phyloP scores from a whole-genome alignment of 2,329 filamentous ascomycete species.

The Epichloe baconii region DNA sequence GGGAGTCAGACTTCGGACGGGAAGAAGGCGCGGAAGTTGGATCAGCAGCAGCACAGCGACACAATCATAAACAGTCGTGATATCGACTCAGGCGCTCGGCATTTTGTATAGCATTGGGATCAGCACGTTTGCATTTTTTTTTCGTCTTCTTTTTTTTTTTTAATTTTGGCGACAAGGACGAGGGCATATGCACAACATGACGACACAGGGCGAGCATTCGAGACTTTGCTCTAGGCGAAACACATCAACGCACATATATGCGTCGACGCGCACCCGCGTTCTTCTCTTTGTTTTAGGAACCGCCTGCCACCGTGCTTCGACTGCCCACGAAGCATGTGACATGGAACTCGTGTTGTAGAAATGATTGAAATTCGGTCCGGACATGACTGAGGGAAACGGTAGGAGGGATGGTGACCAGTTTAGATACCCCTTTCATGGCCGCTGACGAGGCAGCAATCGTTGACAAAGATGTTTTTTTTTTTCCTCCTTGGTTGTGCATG shows the following conservation, averaged over 20 bases:
- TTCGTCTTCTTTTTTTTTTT: background rate
- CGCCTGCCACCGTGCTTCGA: too few relatives aligned
- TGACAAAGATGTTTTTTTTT: background rate
- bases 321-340: too few relatives aligned
- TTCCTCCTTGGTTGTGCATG: background rate
- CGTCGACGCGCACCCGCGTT: too few relatives aligned
- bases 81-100: constrained; percentile 10
- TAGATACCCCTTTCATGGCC: background rate
- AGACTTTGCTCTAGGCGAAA: too few relatives aligned
- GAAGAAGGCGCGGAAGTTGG: background rate
- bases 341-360: background rate
- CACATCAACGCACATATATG: too few relatives aligned
- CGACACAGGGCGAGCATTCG: too few relatives aligned
- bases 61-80: background rate
- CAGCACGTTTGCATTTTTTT: constrained; percentile 2
- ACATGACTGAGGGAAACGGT: background rate
- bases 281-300: too few relatives aligned
- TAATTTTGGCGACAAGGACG: background rate
- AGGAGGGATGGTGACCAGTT: background rate
- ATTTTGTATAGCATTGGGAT: constrained; percentile 14
- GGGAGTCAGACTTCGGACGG: background rate
- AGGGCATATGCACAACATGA: too few relatives aligned
- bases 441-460: background rate
- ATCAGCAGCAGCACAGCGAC: constrained; percentile 2
- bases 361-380: background rate